Evolutionary conservation across 2,329 filamentous ascomycete genomes (phyloP), one percentile per base, ranked within the genome.

Genomic region (Ophiostoma quercus): DNA sequence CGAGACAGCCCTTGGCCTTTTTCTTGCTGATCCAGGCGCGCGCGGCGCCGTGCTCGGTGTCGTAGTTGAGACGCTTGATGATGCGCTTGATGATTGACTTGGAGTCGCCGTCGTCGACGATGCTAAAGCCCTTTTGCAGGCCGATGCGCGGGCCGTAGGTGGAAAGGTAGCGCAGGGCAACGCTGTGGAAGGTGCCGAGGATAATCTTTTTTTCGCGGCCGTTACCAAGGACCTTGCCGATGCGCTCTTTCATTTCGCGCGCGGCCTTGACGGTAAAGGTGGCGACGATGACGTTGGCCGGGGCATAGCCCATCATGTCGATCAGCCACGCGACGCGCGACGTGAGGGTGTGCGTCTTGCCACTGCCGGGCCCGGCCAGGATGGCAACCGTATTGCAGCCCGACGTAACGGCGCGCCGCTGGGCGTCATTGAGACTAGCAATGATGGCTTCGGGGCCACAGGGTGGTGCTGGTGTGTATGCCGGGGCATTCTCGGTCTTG

Each of bases 251-350:
- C 94, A 99, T 99, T 81, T 98, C 94, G 22, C 83, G 87, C 22
- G 94, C 92, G 0, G 95, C 94, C 79, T 98, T 98, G 78, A 97
- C 93, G 1, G 95, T 99, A 77, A 99, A 99, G 0, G 94, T 98
- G 72, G 94, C 95, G 71, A 97, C 94, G 71, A 99, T 89, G 75
- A 98, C 88, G 80, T 97, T 92, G 81, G 91, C 88, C 76, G 94
- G 94, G 70, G 87, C 85, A 74, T 92, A 87, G 60, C 89, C 87
- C 74, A 87, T 82, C 75, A 90, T 84, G 67, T 89, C 86, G 69
- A 97, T 85, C 39, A 97, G 87, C 84, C 94, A 96, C 75, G 94
- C 94, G 71, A 97, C 92, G 72, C 95, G 90, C 63, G 94, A 92
- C 0, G 94, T 97, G 69, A 99, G 84, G 0, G 95, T 98, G 79